Conservation (phyloP, 2,329 filamentous ascomycete genomes). For the Thelonectria olida region DNA sequence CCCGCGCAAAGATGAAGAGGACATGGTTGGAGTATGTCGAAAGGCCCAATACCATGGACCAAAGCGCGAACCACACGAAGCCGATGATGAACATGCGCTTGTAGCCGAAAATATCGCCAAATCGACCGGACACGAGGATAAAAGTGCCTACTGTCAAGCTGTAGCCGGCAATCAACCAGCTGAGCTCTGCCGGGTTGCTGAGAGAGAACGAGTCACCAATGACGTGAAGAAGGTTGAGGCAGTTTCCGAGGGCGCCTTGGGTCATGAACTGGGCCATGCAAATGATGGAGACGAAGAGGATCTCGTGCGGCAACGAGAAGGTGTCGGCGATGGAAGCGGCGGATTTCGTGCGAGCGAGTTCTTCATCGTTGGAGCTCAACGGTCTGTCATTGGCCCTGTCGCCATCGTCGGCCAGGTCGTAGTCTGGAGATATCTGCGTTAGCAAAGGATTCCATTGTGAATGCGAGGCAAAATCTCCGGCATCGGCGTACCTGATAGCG, state of each 20-base stretch:
- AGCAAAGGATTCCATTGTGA: background rate
- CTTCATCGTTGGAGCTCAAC: conserved; percentile 5
- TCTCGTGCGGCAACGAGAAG: conserved; percentile 26
- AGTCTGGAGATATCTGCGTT: background rate
- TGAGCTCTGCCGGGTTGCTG: conserved; percentile 30
- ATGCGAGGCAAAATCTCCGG: background rate
- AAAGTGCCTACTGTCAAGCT: conserved; percentile 51
- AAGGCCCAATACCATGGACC: conserved; percentile 59
- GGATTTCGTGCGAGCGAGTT: conserved; percentile 30
- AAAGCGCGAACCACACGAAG: conserved; percentile 63
- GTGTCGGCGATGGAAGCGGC: conserved; percentile 34
- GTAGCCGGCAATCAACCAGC: conserved; percentile 58
- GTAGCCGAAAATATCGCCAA: conserved; percentile 68
- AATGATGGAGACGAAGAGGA: conserved; percentile 31
- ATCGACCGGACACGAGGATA: conserved; percentile 63
- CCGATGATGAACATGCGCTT: conserved; percentile 63
- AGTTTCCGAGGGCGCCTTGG: conserved; percentile 35
- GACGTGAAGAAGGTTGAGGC: conserved; percentile 34
- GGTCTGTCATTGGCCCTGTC: too few species aligned
- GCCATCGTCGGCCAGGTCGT: background rate
- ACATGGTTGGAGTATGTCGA: conserved; percentile 50
- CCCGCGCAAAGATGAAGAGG: conserved; percentile 61
- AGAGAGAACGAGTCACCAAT: conserved; percentile 33
- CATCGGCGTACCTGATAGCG: background rate
- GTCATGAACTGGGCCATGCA: conserved; percentile 40